Evolutionary conservation across 108 stramenopile species (phyloP), one percentile per base, ranked within the genome.

Genomic region (Schizochytrium sp.): DNA sequence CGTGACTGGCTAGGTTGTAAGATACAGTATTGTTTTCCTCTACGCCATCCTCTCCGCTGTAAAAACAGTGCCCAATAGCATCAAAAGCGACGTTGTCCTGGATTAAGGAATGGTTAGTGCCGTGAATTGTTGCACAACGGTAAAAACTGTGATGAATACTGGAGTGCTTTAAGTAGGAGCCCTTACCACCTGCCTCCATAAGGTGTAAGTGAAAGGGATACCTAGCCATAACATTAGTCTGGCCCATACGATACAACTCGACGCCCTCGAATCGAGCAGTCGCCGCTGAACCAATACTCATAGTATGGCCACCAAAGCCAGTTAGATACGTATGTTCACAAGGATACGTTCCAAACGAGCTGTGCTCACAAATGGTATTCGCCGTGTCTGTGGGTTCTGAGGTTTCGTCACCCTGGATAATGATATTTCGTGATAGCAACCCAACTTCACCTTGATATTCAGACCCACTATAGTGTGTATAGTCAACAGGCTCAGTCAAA

Each of bases 371-470:
- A 7, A 83, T n/a, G 2, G 19, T 3, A 1, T 83, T 3, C 0
- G 49, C 76, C 17, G 76, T 83, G 3, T 83, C 76, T 1, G 76
- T 83, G 53, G 76, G 76, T 53, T 83, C 76, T n/a, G 76, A 83
- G 4, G 89, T 40, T 4, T 40, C 72, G 19, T 73, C 89, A 56
- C 94, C 94, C 57, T 93, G 93, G 38, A 94, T 88, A 47, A 83
- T 89, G 60, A 94, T 91, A 17, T 89, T 92, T 40, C 94, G 90
- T 10, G 92, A 87, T 13, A 94, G 87, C 50, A 94, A 61, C 41
- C 92, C 94, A 44, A 93, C 94, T 73, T 94, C 94, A 15, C 89
- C 92, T 49, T 94, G 94, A 61, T 94, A 94, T 46, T 73, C 91
- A 19, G 41, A 40, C 47, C 76, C 91, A 17, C 91, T 91, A 55